Percentiles rank a stretch among this genome's conserved stretches.
Conservation (phyloP, 2,329 filamentous ascomycete genomes). For the Calonectria ilicicola region DNA sequence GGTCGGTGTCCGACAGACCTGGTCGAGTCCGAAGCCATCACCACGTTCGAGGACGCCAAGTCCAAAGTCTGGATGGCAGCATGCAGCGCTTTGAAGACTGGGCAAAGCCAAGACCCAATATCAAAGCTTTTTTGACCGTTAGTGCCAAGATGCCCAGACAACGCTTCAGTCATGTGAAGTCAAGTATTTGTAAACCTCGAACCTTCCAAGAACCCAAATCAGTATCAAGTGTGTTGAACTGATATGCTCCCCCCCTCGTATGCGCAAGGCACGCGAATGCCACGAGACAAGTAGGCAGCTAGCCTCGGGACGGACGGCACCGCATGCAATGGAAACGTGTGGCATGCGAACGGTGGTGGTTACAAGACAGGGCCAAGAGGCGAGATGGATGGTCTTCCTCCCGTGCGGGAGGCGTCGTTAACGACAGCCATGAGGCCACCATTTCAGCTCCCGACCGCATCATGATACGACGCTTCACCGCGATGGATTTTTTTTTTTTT, state of each 20-base stretch:
- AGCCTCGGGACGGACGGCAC: slow-evolving; percentile 21
- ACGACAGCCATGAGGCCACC: slow-evolving; percentile 29
- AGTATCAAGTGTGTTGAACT: background rate
- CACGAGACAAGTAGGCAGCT: background rate
- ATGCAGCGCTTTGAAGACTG: background rate
- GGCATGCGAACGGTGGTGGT: slow-evolving; percentile 14
- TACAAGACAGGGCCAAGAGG: background rate
- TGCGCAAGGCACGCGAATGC: slow-evolving; percentile 16
- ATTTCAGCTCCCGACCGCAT: slow-evolving; percentile 17
- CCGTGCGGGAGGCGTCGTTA: slow-evolving; percentile 25
- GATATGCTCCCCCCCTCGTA: slow-evolving; percentile 4
- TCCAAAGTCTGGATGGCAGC: background rate
- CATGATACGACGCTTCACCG: slow-evolving; percentile 32
- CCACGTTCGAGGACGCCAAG: slow-evolving; percentile 20
- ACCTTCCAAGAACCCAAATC: background rate
- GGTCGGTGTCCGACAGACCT: background rate
- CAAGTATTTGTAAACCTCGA: background rate
- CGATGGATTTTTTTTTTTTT: slow-evolving; percentile 5
- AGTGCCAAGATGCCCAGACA: background rate
- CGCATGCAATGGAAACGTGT: slow-evolving; percentile 15
- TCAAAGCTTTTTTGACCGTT: background rate
- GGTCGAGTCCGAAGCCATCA: background rate
- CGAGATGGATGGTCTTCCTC: slow-evolving; percentile 15
- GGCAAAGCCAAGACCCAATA: background rate
- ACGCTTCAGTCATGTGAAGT: slow-evolving; percentile 4